phyloP scores from a whole-genome alignment of 1,284 basidiomycete genomes.

The Termitomyces sp. region DNA sequence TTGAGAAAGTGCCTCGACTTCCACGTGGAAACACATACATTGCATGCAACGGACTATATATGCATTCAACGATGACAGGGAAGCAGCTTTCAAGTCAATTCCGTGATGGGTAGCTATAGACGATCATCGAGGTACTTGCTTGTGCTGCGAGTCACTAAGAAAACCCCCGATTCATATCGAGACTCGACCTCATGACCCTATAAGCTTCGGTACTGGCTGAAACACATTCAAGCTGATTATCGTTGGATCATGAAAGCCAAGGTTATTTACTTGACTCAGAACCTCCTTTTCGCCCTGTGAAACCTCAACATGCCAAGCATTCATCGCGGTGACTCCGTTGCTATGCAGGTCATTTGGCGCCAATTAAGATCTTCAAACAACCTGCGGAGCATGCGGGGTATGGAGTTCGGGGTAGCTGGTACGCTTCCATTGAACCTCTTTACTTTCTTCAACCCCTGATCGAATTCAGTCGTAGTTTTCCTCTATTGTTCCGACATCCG shows the following conservation, averaged over 20 bases:
- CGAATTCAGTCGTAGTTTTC: neutral
- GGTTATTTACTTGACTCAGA: neutral
- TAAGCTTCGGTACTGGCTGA: neutral
- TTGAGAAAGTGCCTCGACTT: neutral
- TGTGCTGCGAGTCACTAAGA: neutral
- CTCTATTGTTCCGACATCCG: neutral
- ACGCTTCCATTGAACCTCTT: neutral
- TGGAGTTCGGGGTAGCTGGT: neutral
- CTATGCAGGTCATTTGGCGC: neutral
- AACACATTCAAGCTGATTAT: neutral
- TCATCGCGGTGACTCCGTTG: neutral
- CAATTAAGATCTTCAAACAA: neutral
- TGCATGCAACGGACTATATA: neutral
- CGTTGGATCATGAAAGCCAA: neutral
- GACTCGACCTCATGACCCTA: neutral
- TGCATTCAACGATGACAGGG: neutral
- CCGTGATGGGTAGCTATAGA: neutral
- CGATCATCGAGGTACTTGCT: neutral
- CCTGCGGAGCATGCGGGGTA: neutral
- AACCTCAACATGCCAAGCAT: neutral
- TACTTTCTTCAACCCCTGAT: neutral
- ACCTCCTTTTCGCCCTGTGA: neutral
- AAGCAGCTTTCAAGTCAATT: neutral
- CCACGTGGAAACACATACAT: neutral
- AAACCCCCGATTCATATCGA: neutral